A percentile compares a stretch with the other conserved stretches of the same genome.
Conservation (phyloP, 1,284 basidiomycete species). For the Naganishia liquefaciens region DNA sequence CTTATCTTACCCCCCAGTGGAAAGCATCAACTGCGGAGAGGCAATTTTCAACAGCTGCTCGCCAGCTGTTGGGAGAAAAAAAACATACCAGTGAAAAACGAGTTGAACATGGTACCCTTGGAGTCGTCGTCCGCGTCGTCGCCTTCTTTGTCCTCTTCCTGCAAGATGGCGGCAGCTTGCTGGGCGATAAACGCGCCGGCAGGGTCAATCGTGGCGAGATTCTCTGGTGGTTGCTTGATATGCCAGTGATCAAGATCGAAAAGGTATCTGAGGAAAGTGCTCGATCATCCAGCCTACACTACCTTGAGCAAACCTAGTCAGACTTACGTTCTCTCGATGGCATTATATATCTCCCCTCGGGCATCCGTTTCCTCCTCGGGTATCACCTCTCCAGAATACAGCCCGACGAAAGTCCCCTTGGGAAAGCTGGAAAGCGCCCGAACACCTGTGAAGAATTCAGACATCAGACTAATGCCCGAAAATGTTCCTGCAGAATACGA, state of each 20-base stretch:
- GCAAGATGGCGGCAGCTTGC: conserved; percentile 37
- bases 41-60: not conserved
- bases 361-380: conserved; percentile 66
- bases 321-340: conserved; percentile 65
- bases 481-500: conserved; percentile 37
- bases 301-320: not conserved
- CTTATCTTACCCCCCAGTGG: conserved; percentile 73
- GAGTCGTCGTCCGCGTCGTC: conserved; percentile 37
- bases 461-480: not conserved
- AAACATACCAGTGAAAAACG: conserved; percentile 47
- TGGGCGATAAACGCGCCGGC: conserved; percentile 42
- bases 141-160: conserved; percentile 30
- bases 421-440: conserved; percentile 68
- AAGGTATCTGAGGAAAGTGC: conserved; percentile 60
- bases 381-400: conserved; percentile 81
- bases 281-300: not conserved
- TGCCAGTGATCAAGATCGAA: conserved; percentile 78
- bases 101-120: conserved; percentile 47
- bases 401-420: conserved; percentile 71
- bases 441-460: conserved; percentile 58
- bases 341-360: conserved; percentile 70
- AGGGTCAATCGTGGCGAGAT: conserved; percentile 45
- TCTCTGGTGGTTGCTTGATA: conserved; percentile 55
- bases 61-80: not conserved
- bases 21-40: conserved; percentile 69